phyloP scores from a whole-genome alignment of 352 stramenopile species.

The Thalassiosira ordinaria region DNA sequence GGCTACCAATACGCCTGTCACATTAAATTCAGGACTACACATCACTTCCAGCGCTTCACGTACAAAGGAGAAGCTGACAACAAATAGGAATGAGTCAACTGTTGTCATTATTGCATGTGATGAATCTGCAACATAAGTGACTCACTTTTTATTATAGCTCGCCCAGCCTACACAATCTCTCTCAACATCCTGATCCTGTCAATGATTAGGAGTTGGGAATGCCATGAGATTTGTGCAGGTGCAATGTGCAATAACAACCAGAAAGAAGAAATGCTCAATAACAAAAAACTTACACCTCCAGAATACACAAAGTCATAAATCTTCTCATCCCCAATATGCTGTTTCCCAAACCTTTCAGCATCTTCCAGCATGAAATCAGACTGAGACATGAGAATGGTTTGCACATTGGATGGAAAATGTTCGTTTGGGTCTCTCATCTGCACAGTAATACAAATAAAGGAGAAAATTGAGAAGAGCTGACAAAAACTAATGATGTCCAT shows the following conservation, averaged over 20 bases:
- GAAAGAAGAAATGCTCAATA: neutral
- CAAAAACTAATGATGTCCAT: too few species aligned
- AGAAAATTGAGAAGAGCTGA: too few species aligned
- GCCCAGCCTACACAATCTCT: slow-evolving; percentile 55
- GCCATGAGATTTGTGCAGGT: slow-evolving; percentile 7
- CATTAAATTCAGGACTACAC: slow-evolving; percentile 57
- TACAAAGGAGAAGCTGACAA: slow-evolving; percentile 62
- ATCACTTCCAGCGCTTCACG: slow-evolving; percentile 54
- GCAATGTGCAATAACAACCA: too few species aligned
- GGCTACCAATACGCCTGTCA: slow-evolving; percentile 52
- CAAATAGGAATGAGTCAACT: too few species aligned
- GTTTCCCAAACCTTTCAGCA: slow-evolving; percentile 19
- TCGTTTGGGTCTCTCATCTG: slow-evolving; percentile 48
- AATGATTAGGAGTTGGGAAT: slow-evolving; percentile 3
- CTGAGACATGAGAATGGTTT: slow-evolving; percentile 57
- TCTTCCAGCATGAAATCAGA: slow-evolving; percentile 57
- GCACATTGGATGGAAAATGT: slow-evolving; percentile 32
- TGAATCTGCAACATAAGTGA: neutral
- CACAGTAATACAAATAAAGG: too few species aligned
- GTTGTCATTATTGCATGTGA: too few species aligned
- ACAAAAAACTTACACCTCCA: slow-evolving; percentile 35
- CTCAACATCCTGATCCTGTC: slow-evolving; percentile 42
- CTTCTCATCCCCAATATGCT: slow-evolving; percentile 39
- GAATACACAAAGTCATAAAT: slow-evolving; percentile 63
- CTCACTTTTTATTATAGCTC: slow-evolving; percentile 42